Evolutionary conservation across 2,329 filamentous ascomycete species (phyloP).

Genomic region (Sporothrix humicola): DNA sequence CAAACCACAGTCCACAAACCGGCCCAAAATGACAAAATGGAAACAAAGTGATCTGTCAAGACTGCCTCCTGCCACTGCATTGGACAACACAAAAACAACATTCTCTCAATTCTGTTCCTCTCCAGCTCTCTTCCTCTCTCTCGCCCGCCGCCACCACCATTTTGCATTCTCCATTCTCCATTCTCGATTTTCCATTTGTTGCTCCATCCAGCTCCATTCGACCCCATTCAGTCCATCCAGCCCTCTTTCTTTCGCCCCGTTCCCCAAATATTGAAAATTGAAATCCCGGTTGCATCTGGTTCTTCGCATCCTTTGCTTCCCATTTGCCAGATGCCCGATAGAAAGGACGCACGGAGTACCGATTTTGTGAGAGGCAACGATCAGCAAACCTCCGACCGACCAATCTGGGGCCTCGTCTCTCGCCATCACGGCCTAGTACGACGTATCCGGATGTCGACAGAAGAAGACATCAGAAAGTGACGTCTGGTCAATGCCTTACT

Average conservation of each 20-base stretch:
- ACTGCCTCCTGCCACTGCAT: neutral
- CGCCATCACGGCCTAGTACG: conserved; percentile 1
- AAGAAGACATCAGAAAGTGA: neutral
- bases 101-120: too few relatives aligned
- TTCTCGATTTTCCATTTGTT: too few relatives aligned
- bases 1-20: neutral
- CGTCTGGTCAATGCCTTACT: neutral
- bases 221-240: neutral
- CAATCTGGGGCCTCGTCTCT: conserved; percentile 5
- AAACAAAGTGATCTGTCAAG: conserved; percentile 29
- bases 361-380: conserved; percentile 3
- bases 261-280: conserved; percentile 22
- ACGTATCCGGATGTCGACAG: neutral
- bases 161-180: too few relatives aligned
- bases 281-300: neutral
- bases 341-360: neutral
- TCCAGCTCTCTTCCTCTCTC: too few relatives aligned
- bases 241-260: neutral
- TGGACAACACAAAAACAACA: neutral
- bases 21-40: neutral
- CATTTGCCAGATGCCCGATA: conserved; percentile 17
- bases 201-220: too few relatives aligned
- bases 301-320: conserved; percentile 20
- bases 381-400: conserved; percentile 10
- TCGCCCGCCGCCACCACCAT: too few relatives aligned